Evolutionary conservation across 208 protist genomes (phyloP).

Genomic region (Wallacemonas collosoma): DNA sequence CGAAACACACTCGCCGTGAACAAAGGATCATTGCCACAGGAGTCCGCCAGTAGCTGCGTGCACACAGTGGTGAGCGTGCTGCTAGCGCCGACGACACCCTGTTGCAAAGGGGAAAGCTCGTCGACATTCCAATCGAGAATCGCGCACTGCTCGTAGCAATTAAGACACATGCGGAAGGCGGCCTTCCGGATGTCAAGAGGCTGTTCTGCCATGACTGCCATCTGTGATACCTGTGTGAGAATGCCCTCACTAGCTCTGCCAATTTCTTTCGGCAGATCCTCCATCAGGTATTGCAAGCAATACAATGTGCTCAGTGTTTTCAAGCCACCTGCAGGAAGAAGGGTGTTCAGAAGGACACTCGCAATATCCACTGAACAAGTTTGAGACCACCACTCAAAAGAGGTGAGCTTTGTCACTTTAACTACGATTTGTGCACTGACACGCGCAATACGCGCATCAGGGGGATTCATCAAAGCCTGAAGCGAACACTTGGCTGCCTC

Average conservation of each 20-base stretch:
- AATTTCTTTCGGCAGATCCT: conserved; percentile 82
- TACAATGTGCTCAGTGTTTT: conserved; percentile 80
- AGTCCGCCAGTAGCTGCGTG: conserved; percentile 59
- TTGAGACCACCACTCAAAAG: conserved; percentile 79
- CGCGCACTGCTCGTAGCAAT: conserved; percentile 81
- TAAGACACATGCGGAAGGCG: conserved; percentile 87
- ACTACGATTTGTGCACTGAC: conserved; percentile 85
- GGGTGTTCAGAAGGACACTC: conserved; percentile 61
- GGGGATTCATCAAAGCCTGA: conserved; percentile 44
- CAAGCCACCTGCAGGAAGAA: conserved; percentile 58
- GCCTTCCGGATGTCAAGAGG: conserved; percentile 62
- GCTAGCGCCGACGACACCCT: conserved; percentile 67
- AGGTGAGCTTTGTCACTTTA: conserved; percentile 78
- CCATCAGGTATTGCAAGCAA: conserved; percentile 86
- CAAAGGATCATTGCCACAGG: conserved; percentile 49
- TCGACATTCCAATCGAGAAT: conserved; percentile 88
- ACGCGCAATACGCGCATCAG: conserved; percentile 61
- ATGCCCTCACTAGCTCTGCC: conserved; percentile 73
- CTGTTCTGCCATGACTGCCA: conserved; percentile 31
- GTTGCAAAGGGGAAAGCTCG: conserved; percentile 70
- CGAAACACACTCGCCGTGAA: conserved; percentile 69
- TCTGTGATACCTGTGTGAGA: conserved; percentile 53
- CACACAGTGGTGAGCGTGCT: conserved; percentile 59
- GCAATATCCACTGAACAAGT: conserved; percentile 64
- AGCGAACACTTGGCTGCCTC: conserved; percentile 69